phyloP scores from a whole-genome alignment of 495 filamentous ascomycete genomes.

The Acidomyces sp. region DNA sequence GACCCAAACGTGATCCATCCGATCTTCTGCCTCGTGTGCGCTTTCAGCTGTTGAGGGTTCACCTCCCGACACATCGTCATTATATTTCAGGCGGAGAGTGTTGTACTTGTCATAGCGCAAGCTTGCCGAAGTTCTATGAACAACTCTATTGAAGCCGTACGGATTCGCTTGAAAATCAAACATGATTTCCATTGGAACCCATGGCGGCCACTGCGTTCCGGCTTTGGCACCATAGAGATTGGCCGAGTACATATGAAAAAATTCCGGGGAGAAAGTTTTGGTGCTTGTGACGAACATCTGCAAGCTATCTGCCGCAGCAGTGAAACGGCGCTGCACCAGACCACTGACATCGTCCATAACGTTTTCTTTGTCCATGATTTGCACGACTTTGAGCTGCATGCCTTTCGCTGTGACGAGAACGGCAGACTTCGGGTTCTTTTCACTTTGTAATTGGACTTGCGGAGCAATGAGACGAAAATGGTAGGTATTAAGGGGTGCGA shows the following conservation, averaged over 20 bases:
- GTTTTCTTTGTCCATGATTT: conserved; percentile 93
- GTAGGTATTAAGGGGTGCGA: conserved; percentile 85
- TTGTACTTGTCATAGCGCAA: conserved; percentile 97
- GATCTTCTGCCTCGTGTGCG: conserved; percentile 49
- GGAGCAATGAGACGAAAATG: conserved; percentile 89
- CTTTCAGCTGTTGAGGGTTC: conserved; percentile 28
- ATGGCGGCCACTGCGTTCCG: conserved; percentile 86
- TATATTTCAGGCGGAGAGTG: conserved; percentile 90
- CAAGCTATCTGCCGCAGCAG: conserved; percentile 85
- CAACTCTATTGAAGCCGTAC: conserved; percentile 88
- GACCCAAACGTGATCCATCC: conserved; percentile 91
- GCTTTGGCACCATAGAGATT: conserved; percentile 79
- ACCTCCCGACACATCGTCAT: conserved; percentile 72
- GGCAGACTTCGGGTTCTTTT: conserved; percentile 89
- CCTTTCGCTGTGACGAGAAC: conserved; percentile 87
- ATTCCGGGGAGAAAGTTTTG: conserved; percentile 64
- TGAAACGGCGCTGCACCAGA: conserved; percentile 84
- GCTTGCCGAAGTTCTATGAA: conserved; percentile 86
- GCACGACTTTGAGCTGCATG: conserved; percentile 92
- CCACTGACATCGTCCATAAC: conserved; percentile 87
- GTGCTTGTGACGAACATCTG: conserved; percentile 96
- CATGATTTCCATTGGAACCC: conserved; percentile 96
- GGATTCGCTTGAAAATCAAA: conserved; percentile 87
- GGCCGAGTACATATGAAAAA: conserved; percentile 84
- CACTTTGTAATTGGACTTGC: conserved; percentile 93